These are phyloP conservation scores for Spathaspora sp. DNA, from an alignment of 805 yeast species.

Conservation along the genomic window DNA sequence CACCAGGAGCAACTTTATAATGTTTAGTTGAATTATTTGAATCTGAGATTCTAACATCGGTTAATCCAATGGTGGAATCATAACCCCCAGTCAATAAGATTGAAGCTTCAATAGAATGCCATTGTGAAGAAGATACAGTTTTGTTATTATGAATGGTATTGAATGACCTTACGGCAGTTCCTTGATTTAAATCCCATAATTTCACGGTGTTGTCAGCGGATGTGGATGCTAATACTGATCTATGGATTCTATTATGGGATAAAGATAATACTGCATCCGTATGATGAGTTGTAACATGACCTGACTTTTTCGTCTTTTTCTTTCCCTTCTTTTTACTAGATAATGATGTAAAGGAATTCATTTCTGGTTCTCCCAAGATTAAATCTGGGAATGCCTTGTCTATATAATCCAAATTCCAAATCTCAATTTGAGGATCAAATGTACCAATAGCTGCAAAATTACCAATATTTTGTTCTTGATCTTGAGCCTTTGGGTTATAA, in stretches of 20 bases:
- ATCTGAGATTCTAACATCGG: slow-evolving; percentile 78
- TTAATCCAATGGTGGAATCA: slow-evolving; percentile 75
- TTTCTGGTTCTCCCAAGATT: slow-evolving; percentile 76
- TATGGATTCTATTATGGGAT: slow-evolving; percentile 74
- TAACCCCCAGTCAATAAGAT: slow-evolving; percentile 88
- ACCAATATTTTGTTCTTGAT: slow-evolving; percentile 48
- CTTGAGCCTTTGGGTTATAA: slow-evolving; percentile 51
- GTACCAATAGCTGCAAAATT: slow-evolving; percentile 97
- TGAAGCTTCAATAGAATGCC: slow-evolving; percentile 71
- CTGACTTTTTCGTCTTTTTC: slow-evolving; percentile 46
- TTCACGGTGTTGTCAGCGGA: slow-evolving; percentile 95
- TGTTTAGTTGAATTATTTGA: slow-evolving; percentile 55
- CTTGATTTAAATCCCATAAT: slow-evolving; percentile 84
- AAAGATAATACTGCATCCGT: slow-evolving; percentile 91
- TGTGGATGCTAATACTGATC: slow-evolving; percentile 86
- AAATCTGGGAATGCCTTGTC: slow-evolving; percentile 95
- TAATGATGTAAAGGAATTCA: slow-evolving; percentile 35
- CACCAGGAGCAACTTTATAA: slow-evolving; percentile 60
- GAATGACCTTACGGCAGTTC: slow-evolving; percentile 76
- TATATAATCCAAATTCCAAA: slow-evolving; percentile 91
- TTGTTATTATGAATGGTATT: slow-evolving; percentile 69
- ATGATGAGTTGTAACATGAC: slow-evolving; percentile 71
- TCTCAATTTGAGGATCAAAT: slow-evolving; percentile 94
- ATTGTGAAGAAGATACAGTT: slow-evolving; percentile 79
- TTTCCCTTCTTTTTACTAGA: slow-evolving; percentile 42